Conservation (phyloP, 371 early-diverging fungal species). For the Dichotomocladium elegans region DNA sequence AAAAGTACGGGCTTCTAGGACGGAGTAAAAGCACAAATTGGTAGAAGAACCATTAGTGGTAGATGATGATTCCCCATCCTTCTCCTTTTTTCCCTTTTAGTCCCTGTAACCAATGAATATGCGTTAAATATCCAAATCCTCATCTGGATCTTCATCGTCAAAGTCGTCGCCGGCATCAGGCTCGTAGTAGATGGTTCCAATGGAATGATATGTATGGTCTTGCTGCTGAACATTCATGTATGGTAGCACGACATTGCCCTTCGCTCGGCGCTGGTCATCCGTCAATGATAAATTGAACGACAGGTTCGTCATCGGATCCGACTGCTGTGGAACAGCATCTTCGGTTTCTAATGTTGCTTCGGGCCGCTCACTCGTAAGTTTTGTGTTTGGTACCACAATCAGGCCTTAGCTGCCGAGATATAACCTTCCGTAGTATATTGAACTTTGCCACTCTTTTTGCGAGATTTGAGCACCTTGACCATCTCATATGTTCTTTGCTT, state of each 20-base stretch:
- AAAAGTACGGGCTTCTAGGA: slow-evolving; percentile 6
- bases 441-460: slow-evolving; percentile 45
- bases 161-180: slow-evolving; percentile 29
- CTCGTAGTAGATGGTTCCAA: slow-evolving; percentile 22
- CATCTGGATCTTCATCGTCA: slow-evolving; percentile 27
- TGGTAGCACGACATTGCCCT: slow-evolving; percentile 75
- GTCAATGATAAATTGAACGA: slow-evolving; percentile 85
- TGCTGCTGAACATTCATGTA: slow-evolving; percentile 72
- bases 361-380: slow-evolving; percentile 13
- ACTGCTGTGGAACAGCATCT: not conserved
- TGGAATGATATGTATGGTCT: not conserved
- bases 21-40: slow-evolving; percentile 11
- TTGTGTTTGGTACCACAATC: slow-evolving; percentile 15
- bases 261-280: slow-evolving; percentile 76
- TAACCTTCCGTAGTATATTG: slow-evolving; percentile 31
- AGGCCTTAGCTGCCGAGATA: slow-evolving; percentile 7
- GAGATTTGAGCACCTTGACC: slow-evolving; percentile 30
- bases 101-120: too few relatives aligned
- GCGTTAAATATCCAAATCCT: slow-evolving; percentile 24
- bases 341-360: slow-evolving; percentile 7
- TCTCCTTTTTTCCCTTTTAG: too few relatives aligned
- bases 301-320: slow-evolving; percentile 53
- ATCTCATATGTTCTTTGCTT: slow-evolving; percentile 34
- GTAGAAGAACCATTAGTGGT: not conserved
- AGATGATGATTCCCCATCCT: not conserved